phyloP scores from a whole-genome alignment of 2,329 filamentous ascomycete species.

The Phaeosphaeriaceae sp. region DNA sequence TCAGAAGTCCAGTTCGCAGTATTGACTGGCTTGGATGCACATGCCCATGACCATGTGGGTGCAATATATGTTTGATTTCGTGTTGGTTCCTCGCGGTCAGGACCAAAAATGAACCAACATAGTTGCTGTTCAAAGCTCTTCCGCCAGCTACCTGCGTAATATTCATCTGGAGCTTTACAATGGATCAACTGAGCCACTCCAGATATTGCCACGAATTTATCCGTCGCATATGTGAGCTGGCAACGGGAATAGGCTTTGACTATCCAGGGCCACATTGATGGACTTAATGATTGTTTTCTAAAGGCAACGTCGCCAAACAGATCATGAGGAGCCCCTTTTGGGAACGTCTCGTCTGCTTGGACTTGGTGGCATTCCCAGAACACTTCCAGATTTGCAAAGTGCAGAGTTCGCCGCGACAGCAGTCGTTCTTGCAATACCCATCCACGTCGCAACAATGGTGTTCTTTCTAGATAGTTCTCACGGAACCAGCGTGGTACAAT shows the following conservation, averaged over 20 bases:
- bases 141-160: not conserved
- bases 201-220: not conserved
- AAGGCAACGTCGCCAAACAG: not conserved
- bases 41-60: not conserved
- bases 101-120: not conserved
- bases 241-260: not conserved
- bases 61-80: not conserved
- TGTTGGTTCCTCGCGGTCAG: not conserved
- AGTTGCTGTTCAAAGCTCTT: not conserved
- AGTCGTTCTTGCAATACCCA: not conserved
- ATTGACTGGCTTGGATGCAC: not conserved
- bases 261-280: not conserved
- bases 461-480: not conserved
- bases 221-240: not conserved
- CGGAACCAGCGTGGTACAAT: not conserved
- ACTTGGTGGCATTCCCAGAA: not conserved
- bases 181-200: not conserved
- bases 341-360: not conserved
- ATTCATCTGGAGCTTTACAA: not conserved
- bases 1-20: not conserved
- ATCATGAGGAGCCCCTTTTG: not conserved
- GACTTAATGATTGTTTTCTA: not conserved
- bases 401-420: not conserved
- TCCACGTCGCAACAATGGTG: not conserved
- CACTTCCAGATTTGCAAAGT: not conserved